Base-by-base conservation (phyloP, 805 yeast genomes). In the Kuraishia cidri region DNA sequence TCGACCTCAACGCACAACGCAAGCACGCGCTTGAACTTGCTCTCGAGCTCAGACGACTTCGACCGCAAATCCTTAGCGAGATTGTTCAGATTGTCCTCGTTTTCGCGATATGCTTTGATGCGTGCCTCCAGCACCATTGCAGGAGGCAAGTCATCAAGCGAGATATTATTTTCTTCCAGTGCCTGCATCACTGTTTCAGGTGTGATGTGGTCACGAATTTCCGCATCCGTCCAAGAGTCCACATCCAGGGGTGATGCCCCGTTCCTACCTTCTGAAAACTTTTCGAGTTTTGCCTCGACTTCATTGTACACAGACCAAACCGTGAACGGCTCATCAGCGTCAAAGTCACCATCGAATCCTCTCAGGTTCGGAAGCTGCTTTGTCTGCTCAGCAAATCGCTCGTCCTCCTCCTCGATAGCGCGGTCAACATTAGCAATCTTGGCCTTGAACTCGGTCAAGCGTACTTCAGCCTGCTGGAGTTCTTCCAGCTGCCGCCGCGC, bases 291-390 rank as follows among this genome's bases (percentile, higher is more conserved):
- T 4, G 48, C 40, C 34, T 64, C 67, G n/a, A 82, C 54, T 40
- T 65, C 67, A 25, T 73, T 69, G 46, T 70, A 78, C 10, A 83
- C 63, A 5, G 73, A 64, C 47, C 70, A 64, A 8, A 85, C 70
- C 31, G 81, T 68, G 55, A 85, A 90, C n/a, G 96, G 95, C 48
- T 84, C 90, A 56, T 88, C 97, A 0, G 95, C 90, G 54, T 82
- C 90, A 45, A 75, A 79, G 36, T 69, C 75, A 17, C 76, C 79
- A 16, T 69, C 70, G 38, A 55, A 66, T 42, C 52, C 47, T 46
- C 60, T 55, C 49, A 54, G 27, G 41, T 46, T 20, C n/a, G 58
- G 50, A 19, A 57, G 38, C 26, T 47, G 46, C 32, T 54, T 46
- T 1, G 55, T 52, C 29, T 54, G 59, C 30, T 62, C 59, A n/a